These are phyloP conservation scores for Rhodotorula graminis DNA, from an alignment of 768 basidiomycete species.

Conservation along the genomic window DNA sequence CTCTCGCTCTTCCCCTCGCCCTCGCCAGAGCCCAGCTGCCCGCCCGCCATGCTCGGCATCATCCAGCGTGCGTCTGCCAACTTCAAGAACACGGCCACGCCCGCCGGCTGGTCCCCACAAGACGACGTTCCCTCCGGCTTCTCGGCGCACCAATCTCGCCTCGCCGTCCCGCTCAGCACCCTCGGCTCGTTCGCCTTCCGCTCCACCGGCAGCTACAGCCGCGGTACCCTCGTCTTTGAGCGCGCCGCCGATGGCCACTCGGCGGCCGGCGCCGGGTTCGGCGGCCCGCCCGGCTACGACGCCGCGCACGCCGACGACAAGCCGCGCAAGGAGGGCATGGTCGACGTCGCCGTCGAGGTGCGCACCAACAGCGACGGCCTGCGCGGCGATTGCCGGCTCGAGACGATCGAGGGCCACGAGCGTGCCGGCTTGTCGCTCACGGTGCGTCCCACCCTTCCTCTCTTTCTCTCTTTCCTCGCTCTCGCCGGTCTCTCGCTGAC, in stretches of 20 bases:
- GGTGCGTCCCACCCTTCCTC: not conserved
- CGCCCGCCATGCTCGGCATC: not conserved
- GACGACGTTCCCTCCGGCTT: not conserved
- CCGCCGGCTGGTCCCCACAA: not conserved
- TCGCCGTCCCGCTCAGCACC: conserved; percentile 3
- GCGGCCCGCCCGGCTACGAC: not conserved
- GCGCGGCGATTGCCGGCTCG: not conserved
- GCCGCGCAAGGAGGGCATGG: not conserved
- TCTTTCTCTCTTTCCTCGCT: too few relatives aligned
- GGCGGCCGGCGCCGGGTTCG: not conserved
- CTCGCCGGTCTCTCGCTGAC: not conserved
- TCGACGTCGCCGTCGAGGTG: conserved; percentile 8
- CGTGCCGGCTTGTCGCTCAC: not conserved
- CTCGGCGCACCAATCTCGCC: not conserved
- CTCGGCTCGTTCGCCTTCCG: conserved; percentile 2
- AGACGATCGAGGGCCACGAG: conserved; percentile 7
- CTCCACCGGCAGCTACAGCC: not conserved
- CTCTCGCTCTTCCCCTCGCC: too few relatives aligned
- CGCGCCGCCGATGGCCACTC: not conserved
- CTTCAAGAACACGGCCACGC: not conserved
- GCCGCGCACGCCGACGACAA: not conserved
- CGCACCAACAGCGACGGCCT: conserved; percentile 18
- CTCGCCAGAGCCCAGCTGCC: not conserved
- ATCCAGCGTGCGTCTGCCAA: not conserved
- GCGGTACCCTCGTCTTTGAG: not conserved